Evolutionary conservation across 176 grass and related monocot genomes (phyloP).

Genomic region (Eragrostis curvula): DNA sequence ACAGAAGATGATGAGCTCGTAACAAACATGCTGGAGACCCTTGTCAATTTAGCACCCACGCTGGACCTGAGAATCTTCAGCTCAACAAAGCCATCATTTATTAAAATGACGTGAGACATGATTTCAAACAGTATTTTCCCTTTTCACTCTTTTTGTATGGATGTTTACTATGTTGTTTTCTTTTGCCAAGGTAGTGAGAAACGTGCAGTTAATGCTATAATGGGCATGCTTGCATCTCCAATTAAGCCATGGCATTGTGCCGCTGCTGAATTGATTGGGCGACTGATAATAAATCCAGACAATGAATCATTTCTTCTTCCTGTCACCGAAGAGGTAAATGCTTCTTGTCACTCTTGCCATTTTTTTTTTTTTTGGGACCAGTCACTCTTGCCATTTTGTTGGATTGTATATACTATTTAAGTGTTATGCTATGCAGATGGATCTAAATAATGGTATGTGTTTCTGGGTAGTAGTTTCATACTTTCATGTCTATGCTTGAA

Average conservation of each 20-base stretch:
- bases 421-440: slow-evolving; percentile 25
- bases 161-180: slow-evolving; percentile 10
- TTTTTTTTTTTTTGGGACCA: no score
- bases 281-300: slow-evolving; percentile 97
- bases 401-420: neutral
- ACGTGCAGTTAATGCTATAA: slow-evolving; percentile 86
- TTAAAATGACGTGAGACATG: slow-evolving; percentile 78
- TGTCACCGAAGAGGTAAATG: slow-evolving; percentile 62
- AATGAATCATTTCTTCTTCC: slow-evolving; percentile 94
- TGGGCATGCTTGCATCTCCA: slow-evolving; percentile 93
- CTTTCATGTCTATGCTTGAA: slow-evolving; percentile 29
- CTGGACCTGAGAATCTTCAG: slow-evolving; percentile 96
- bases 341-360: neutral
- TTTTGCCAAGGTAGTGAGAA: slow-evolving; percentile 73
- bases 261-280: slow-evolving; percentile 95
- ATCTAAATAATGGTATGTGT: slow-evolving; percentile 13
- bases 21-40: slow-evolving; percentile 96
- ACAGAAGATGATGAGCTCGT: slow-evolving; percentile 97
- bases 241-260: slow-evolving; percentile 95
- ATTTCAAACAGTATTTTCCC: slow-evolving; percentile 20
- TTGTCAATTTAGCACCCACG: slow-evolving; percentile 98
- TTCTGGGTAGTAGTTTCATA: slow-evolving; percentile 15
- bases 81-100: slow-evolving; percentile 90
- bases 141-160: slow-evolving; percentile 26
- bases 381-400: neutral